These are phyloP conservation scores for Pleurotus tuoliensis DNA, from an alignment of 768 basidiomycete genomes.

Conservation along the genomic window DNA sequence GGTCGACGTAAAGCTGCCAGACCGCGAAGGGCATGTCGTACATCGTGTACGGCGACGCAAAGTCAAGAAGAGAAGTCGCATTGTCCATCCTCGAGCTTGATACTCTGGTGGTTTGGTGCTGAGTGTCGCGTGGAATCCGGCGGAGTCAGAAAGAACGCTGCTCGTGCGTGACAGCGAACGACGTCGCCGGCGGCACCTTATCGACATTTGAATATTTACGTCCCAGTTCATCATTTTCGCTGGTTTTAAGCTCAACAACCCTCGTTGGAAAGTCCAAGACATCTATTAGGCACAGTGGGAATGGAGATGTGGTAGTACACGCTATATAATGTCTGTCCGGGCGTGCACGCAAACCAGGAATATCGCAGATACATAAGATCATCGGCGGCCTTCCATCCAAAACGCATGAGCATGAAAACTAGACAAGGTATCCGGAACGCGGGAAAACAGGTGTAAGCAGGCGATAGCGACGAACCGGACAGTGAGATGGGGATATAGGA, in stretches of 20 bases:
- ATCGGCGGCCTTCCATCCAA: not conserved
- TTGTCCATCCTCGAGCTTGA: not conserved
- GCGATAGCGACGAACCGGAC: not conserved
- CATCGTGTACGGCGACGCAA: constrained; percentile 24
- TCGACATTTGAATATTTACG: not conserved
- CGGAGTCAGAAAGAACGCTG: not conserved
- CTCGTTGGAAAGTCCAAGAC: not conserved
- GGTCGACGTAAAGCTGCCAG: constrained; percentile 58
- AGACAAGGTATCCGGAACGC: constrained; percentile 2
- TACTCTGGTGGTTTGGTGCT: too few relatives aligned
- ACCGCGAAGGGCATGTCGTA: constrained; percentile 39
- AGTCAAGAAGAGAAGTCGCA: constrained; percentile 25
- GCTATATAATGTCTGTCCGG: constrained; percentile 2
- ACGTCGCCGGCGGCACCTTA: too few relatives aligned
- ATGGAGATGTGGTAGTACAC: not conserved
- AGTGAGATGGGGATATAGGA: constrained; percentile 7
- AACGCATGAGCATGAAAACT: constrained; percentile 1
- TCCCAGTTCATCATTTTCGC: not conserved
- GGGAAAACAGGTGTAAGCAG: constrained; percentile 4
- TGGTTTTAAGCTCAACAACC: too few relatives aligned
- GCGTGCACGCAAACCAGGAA: not conserved
- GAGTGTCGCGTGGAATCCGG: not conserved
- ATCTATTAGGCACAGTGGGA: not conserved
- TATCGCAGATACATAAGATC: not conserved
- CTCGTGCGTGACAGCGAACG: too few relatives aligned